Base-by-base conservation (phyloP, 2,329 filamentous ascomycete species). In the Thermomyces lanuginosus region DNA sequence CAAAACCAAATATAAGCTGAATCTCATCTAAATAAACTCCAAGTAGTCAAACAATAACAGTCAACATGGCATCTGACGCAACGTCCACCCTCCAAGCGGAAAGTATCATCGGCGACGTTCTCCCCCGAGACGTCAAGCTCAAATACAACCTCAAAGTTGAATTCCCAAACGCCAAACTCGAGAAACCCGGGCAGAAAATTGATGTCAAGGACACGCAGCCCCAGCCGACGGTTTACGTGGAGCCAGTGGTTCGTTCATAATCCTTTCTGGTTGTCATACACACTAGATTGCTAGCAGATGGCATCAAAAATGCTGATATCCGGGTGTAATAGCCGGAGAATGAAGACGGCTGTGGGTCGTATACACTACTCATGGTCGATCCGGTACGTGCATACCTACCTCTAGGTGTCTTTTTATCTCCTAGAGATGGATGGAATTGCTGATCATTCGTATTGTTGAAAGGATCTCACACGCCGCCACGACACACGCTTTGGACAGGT, bases 401-500 rank as follows among this genome's bases (percentile, higher is more conserved):
- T 8, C 9, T 2, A 13, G 4, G 15, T 10, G 2, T 26, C 14
- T 16, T 6, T n/a, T 8, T 5, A 5, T 6, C 13, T 24, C 14
- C 11, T 3, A 6, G 5, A 16, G 15, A 24, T 30, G 17, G n/a
- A 15, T 12, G 14, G 18, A 24, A 21, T 6, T 17, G n/a, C n/a
- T n/a, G n/a, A n/a, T n/a, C n/a, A n/a, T n/a, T n/a, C n/a, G n/a
- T n/a, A n/a, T 16, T 7, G 2, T 14, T 9, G 7, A 22, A 15
- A 34, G 32, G 32, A 34, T 16, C 26, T 34, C 16, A 34, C 29
- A 1, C 12, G 15, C n/a, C 32, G 32, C 14, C 26, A 32, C 17
- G 32, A 34, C 14, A 34, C 29, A 9, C 22, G 11, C 3, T 34
- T 32, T 15, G 32, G 32, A 10, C 32, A 34, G 19, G 32, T 34